phyloP scores from a whole-genome alignment of 2,329 filamentous ascomycete genomes.

The Tricladium varicosporioides region DNA sequence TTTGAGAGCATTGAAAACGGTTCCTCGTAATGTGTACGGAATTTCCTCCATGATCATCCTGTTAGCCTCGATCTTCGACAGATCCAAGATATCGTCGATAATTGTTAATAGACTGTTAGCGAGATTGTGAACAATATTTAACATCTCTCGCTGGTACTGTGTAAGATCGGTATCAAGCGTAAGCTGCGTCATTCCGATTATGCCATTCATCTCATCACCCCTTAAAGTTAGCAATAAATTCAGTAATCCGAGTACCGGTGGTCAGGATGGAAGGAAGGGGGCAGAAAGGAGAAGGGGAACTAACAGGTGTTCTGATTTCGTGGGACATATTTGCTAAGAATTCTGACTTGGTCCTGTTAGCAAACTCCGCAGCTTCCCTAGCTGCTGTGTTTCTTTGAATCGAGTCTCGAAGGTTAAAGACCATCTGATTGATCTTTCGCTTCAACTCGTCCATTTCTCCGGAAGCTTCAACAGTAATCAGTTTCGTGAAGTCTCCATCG shows the following conservation, averaged over 20 bases:
- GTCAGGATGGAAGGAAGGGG: neutral
- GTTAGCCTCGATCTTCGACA: conserved; percentile 86
- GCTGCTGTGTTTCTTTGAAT: conserved; percentile 96
- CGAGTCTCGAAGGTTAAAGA: conserved; percentile 90
- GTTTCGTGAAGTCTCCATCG: conserved; percentile 94
- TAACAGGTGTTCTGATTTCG: conserved; percentile 93
- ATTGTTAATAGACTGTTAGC: conserved; percentile 96
- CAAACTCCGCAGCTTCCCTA: conserved; percentile 90
- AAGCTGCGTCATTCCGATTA: conserved; percentile 79
- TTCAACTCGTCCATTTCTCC: conserved; percentile 99
- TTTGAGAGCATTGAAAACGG: conserved; percentile 96
- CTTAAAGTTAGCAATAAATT: no score
- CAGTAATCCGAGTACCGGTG: neutral
- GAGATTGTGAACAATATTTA: conserved; percentile 96
- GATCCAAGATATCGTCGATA: conserved; percentile 79
- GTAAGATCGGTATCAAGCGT: conserved; percentile 94
- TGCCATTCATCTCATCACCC: conserved; percentile 27
- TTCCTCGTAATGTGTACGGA: conserved; percentile 88
- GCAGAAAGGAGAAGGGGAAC: neutral
- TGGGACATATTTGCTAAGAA: conserved; percentile 99
- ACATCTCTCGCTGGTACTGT: conserved; percentile 94
- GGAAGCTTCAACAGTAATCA: conserved; percentile 94
- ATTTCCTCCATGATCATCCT: conserved; percentile 99
- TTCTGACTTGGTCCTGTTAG: conserved; percentile 97
- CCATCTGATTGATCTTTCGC: conserved; percentile 99